These are phyloP conservation scores for Caryopteris hybrid DNA, from an alignment of 305 asterid genomes.

Conservation along the genomic window DNA sequence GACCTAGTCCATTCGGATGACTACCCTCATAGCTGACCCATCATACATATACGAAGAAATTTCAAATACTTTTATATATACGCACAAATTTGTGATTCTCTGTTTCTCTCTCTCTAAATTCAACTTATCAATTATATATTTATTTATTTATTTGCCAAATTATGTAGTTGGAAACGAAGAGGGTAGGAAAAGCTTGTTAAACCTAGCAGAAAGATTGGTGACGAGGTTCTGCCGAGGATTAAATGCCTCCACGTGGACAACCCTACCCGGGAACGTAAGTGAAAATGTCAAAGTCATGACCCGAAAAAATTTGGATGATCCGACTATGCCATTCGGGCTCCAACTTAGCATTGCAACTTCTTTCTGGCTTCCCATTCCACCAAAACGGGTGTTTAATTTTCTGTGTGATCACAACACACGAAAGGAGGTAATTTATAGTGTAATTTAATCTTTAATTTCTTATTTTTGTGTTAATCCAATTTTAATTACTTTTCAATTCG, in stretches of 20 bases:
- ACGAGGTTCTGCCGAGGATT: constrained; percentile 37
- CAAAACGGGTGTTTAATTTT: constrained; percentile 39
- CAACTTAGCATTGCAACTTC: constrained; percentile 43
- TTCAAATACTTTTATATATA: no score
- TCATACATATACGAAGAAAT: neutral
- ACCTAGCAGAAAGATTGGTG: constrained; percentile 45
- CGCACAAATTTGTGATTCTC: neutral
- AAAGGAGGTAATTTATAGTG: constrained; percentile 31
- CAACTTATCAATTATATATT: neutral
- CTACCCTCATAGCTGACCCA: neutral
- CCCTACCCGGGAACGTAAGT: constrained; percentile 30
- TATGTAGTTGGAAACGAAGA: constrained; percentile 14
- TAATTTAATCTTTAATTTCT: no score
- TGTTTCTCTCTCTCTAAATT: neutral
- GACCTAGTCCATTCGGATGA: no score
- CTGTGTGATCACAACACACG: constrained; percentile 28
- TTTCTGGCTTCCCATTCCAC: constrained; percentile 49
- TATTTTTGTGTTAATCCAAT: no score
- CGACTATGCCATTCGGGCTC: constrained; percentile 34
- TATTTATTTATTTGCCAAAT: neutral
- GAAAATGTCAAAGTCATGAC: constrained; percentile 39
- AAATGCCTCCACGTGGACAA: constrained; percentile 44
- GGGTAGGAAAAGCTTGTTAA: constrained; percentile 30
- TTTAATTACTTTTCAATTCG: no score
- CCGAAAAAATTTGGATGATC: constrained; percentile 38